Evolutionary conservation across 495 filamentous ascomycete genomes (phyloP).

Genomic region (Extremus antarcticus): DNA sequence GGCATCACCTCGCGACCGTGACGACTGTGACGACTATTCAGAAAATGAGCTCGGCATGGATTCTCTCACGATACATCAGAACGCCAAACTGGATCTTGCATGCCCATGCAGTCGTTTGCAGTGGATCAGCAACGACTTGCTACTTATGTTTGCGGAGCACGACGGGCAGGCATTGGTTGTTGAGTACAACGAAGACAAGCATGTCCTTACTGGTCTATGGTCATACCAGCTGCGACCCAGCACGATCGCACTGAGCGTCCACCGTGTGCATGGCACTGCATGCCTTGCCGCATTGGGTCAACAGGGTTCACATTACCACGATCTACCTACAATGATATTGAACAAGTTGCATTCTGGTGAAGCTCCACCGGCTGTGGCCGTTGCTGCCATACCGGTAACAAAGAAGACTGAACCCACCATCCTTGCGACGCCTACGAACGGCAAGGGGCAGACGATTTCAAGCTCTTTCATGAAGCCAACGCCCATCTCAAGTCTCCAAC

Average conservation of each 20-base stretch:
- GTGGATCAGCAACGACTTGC: conserved; percentile 5
- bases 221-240: neutral
- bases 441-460: neutral
- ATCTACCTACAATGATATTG: no score
- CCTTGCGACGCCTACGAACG: neutral
- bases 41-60: neutral
- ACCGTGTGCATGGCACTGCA: neutral
- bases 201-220: neutral
- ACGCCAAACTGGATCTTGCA: neutral
- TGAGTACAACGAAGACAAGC: neutral
- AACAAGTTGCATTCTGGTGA: no score
- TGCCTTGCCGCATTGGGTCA: neutral
- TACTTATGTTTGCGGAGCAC: neutral
- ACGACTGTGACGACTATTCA: neutral
- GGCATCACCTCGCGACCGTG: neutral
- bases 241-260: neutral
- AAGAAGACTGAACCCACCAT: neutral
- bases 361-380: neutral
- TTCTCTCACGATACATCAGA: neutral
- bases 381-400: neutral
- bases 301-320: neutral
- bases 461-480: neutral
- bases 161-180: neutral
- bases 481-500: neutral
- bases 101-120: neutral